phyloP scores from a whole-genome alignment of 2,329 filamentous ascomycete species.

The Colletotrichum phormii region DNA sequence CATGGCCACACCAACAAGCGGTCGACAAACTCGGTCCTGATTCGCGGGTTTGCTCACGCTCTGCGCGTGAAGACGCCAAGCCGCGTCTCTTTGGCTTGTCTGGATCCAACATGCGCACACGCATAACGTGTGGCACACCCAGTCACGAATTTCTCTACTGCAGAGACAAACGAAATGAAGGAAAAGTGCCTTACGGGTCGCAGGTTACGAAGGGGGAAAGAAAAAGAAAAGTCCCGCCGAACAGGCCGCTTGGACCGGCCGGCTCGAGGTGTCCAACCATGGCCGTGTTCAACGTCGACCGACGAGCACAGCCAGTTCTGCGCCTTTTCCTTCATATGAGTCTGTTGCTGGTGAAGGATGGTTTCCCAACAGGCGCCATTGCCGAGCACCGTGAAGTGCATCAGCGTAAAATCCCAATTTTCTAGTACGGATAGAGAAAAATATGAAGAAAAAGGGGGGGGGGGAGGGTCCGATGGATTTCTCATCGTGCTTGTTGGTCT shows the following conservation, averaged over 20 bases:
- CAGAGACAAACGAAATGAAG: constrained; percentile 31
- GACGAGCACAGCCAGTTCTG: not conserved
- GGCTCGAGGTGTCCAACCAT: not conserved
- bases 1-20: constrained; percentile 11
- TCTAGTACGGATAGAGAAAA: constrained; percentile 3
- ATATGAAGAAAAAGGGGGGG: not conserved
- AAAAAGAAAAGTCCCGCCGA: constrained; percentile 7
- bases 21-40: not conserved
- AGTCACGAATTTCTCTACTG: not conserved
- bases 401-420: constrained; percentile 14
- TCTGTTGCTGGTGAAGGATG: not conserved
- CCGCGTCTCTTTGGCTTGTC: constrained; percentile 14
- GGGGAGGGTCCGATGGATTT: not conserved
- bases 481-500: constrained; percentile 15
- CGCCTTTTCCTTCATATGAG: not conserved
- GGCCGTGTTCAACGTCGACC: not conserved
- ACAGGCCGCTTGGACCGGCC: not conserved
- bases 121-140: constrained; percentile 15
- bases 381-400: not conserved
- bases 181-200: constrained; percentile 28
- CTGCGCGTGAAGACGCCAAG: constrained; percentile 21
- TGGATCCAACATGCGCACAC: constrained; percentile 19
- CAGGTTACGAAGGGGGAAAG: constrained; percentile 6
- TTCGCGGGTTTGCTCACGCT: constrained; percentile 1
- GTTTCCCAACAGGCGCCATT: not conserved